Base-by-base conservation (phyloP, 371 early-diverging fungal genomes). In the Dinochytrium kinnereticum region DNA sequence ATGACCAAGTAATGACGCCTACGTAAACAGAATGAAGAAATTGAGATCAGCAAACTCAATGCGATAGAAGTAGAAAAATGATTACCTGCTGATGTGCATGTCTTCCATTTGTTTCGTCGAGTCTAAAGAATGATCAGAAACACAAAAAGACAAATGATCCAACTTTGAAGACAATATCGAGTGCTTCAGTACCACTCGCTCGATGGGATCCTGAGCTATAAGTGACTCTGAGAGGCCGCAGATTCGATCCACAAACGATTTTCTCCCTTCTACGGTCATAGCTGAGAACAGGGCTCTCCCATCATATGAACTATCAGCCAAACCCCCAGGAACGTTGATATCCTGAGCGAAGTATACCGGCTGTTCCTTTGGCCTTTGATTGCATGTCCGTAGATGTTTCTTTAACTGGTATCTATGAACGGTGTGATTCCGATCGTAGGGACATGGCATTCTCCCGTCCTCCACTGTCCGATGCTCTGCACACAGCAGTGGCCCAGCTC, bases 1-100 rank as follows among this genome's bases (percentile, higher is more conserved):
- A 31, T 70, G 70, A 10, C 51, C 55, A 5, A 70, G 39, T 5
- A 70, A 26, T 3, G 70, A 57, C 10, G 70, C 2, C 13, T n/a
- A n/a, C n/a, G n/a, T n/a, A n/a, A n/a, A n/a, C n/a, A n/a, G n/a
- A n/a, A n/a, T n/a, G n/a, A n/a, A n/a, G n/a, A n/a, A n/a, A n/a
- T n/a, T n/a, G n/a, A n/a, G n/a, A n/a, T n/a, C n/a, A n/a, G n/a
- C n/a, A n/a, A n/a, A n/a, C n/a, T n/a, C n/a, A n/a, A n/a, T n/a
- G n/a, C n/a, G n/a, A n/a, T n/a, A n/a, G n/a, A n/a, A n/a, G n/a
- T n/a, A n/a, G n/a, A n/a, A n/a, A n/a, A n/a, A n/a, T n/a, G n/a
- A n/a, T n/a, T n/a, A n/a, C n/a, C n/a, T 51, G 61, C 36, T 61
- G 61, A 31, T 61, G 19, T 10, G 31, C 19, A 36, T 61, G 61